Conservation (phyloP, 768 basidiomycete species). For the Butyriboletus loyo region DNA sequence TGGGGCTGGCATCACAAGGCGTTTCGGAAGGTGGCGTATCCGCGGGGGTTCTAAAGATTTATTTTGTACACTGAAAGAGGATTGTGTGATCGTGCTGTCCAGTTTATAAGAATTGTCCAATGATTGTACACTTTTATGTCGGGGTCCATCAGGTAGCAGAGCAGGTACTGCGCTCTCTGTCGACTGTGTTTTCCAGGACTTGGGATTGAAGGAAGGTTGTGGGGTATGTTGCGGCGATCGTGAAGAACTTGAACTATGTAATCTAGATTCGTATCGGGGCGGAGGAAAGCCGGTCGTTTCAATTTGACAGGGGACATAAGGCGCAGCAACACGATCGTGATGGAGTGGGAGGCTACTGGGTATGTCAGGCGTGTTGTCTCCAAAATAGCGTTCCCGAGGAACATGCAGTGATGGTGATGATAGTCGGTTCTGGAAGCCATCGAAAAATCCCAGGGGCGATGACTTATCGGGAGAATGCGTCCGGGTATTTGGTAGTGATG, state of each 20-base stretch:
- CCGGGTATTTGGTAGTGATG: constrained; percentile 10
- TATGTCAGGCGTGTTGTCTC: constrained; percentile 8
- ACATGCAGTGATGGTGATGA: constrained; percentile 2
- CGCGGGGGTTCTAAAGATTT: constrained; percentile 15
- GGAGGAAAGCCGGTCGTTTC: constrained; percentile 22
- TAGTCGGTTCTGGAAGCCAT: constrained; percentile 1
- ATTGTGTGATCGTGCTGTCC: not conserved
- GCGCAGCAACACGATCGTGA: constrained; percentile 7
- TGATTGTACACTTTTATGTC: constrained; percentile 9
- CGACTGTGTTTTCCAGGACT: constrained; percentile 2
- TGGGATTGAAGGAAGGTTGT: constrained; percentile 1
- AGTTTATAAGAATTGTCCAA: constrained; percentile 6
- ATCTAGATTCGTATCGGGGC: constrained; percentile 17
- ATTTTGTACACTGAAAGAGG: constrained; percentile 7
- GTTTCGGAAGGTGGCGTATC: constrained; percentile 51
- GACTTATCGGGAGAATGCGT: not conserved
- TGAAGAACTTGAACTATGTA: constrained; percentile 3
- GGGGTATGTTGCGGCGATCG: constrained; percentile 8
- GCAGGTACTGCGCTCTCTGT: not conserved
- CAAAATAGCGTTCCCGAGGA: constrained; percentile 15
- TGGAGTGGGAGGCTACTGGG: constrained; percentile 2
- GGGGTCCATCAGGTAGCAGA: not conserved
- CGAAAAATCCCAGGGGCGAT: not conserved
- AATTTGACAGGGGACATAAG: constrained; percentile 13
- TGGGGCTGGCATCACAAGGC: constrained; percentile 72